Conservation (phyloP, 2,329 filamentous ascomycete genomes). For the Colletotrichum somersetense region DNA sequence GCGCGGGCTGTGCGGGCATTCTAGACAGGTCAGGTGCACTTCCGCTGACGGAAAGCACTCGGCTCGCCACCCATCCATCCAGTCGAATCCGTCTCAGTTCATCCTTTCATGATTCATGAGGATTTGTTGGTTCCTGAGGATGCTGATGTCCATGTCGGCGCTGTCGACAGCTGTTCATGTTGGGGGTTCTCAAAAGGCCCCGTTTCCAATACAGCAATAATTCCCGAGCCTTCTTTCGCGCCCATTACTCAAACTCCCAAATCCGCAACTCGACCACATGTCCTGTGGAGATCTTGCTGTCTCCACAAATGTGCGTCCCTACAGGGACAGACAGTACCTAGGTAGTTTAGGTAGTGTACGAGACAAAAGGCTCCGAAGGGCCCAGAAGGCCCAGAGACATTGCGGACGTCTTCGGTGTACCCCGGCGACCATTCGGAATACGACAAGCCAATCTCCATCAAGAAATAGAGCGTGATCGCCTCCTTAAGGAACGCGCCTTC, state of each 20-base stretch:
- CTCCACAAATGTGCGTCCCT: constrained; percentile 26
- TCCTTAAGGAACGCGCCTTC: constrained; percentile 9
- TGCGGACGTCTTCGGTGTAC: constrained; percentile 14
- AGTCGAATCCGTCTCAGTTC: constrained; percentile 29
- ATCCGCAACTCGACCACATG: constrained; percentile 5
- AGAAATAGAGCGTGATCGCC: not conserved
- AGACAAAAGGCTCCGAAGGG: constrained; percentile 21
- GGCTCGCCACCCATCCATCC: constrained; percentile 26
- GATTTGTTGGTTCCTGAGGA: constrained; percentile 8
- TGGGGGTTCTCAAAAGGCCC: not conserved
- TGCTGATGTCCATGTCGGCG: not conserved
- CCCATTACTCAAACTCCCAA: not conserved
- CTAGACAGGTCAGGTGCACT: constrained; percentile 19
- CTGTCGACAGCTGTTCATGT: not conserved
- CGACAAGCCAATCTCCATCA: not conserved
- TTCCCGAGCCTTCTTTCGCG: constrained; percentile 27
- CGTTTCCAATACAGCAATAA: constrained; percentile 38
- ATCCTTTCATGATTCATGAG: constrained; percentile 38
- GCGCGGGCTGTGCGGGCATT: not conserved
- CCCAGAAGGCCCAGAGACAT: not conserved
- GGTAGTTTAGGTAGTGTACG: too few species aligned
- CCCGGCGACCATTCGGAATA: constrained; percentile 19
- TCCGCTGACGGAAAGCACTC: constrained; percentile 1
- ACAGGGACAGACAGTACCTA: too few species aligned
- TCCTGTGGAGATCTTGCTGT: constrained; percentile 14